Conservation (phyloP, 225 moss, liverwort and hornwort species). For the Bryum argenteum region DNA sequence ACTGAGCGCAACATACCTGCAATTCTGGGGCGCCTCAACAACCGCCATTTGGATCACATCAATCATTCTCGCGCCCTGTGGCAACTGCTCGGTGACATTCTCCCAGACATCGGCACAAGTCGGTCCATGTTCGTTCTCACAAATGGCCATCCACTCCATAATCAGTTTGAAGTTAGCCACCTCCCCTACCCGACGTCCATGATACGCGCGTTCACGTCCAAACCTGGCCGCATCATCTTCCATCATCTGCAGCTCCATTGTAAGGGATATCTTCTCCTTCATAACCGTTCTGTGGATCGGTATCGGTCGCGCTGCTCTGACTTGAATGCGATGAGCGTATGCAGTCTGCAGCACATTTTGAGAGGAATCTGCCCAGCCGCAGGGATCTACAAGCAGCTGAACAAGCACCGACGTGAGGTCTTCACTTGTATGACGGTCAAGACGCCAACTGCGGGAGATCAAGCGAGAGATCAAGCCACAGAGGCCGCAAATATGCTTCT, state of each 20-base stretch:
- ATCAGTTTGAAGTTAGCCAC: background rate
- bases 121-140: background rate
- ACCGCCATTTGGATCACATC: slow-evolving; percentile 3
- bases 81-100: background rate
- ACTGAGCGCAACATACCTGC: background rate
- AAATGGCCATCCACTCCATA: background rate
- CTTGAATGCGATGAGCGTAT: background rate
- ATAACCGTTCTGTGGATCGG: background rate
- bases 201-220: background rate
- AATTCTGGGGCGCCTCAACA: background rate
- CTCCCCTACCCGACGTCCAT: background rate
- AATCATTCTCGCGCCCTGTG: background rate
- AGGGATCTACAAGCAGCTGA: background rate
- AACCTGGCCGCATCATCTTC: background rate
- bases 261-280: background rate
- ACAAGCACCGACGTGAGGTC: background rate
- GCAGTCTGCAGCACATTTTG: background rate
- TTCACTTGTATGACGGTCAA: background rate
- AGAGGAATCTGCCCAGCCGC: background rate
- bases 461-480: background rate
- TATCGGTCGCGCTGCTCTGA: background rate
- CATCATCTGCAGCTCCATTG: background rate
- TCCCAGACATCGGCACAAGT: background rate
- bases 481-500: background rate
- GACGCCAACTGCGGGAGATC: background rate